These are phyloP conservation scores for Leucogyrophana mollusca DNA, from an alignment of 768 basidiomycete species.

Conservation along the genomic window DNA sequence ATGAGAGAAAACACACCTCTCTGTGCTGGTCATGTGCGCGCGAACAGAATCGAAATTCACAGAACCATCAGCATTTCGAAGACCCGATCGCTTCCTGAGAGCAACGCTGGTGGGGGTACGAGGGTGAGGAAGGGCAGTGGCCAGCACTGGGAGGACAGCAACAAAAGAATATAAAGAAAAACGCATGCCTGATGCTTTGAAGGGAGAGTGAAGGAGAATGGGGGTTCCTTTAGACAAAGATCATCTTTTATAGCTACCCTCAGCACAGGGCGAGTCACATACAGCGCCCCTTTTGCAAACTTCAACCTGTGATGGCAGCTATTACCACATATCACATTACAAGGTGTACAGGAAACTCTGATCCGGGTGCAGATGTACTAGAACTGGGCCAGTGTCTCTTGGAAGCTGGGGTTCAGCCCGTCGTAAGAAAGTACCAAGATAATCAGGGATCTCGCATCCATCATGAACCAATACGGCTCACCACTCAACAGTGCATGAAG, in stretches of 20 bases:
- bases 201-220: constrained; percentile 3
- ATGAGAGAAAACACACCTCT: no score
- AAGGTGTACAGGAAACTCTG: no score
- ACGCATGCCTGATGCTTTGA: background rate
- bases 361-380: no score
- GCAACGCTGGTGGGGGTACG: background rate
- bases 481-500: no score
- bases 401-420: no score
- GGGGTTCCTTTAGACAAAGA: background rate
- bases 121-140: background rate
- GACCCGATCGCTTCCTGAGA: background rate
- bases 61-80: constrained; percentile 1
- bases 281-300: background rate
- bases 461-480: no score
- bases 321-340: no score
- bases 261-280: background rate
- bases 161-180: no score
- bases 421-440: no score
- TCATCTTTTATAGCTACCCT: background rate
- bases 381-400: no score
- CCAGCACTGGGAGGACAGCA: background rate
- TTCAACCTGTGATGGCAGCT: background rate
- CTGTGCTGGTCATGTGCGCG: background rate
- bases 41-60: background rate
- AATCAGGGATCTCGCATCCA: no score